phyloP scores from a whole-genome alignment of 2,329 filamentous ascomycete species.

The Sphaerulina vaccinii region DNA sequence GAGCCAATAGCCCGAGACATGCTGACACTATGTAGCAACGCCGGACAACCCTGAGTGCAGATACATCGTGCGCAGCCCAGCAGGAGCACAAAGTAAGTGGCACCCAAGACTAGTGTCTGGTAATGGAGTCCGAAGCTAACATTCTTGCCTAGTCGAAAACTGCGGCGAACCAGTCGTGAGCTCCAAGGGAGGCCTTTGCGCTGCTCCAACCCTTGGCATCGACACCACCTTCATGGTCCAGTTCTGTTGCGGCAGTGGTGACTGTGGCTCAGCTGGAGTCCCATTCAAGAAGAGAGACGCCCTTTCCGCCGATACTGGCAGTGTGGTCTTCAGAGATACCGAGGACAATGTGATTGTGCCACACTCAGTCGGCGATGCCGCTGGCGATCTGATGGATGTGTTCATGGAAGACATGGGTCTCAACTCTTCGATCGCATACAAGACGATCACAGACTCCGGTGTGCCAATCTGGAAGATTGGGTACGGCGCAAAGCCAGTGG shows the following conservation, averaged over 20 bases:
- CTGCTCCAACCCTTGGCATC: background rate
- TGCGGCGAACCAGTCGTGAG: background rate
- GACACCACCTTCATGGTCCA: constrained; percentile 3
- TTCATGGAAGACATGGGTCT: constrained; percentile 9
- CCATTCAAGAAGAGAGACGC: no score
- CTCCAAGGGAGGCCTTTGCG: background rate
- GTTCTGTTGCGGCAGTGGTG: constrained; percentile 5
- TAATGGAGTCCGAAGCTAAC: background rate
- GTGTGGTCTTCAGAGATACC: background rate
- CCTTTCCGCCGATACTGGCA: background rate
- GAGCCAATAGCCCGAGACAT: background rate
- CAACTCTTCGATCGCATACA: background rate
- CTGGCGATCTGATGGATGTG: constrained; percentile 1
- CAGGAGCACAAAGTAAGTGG: background rate
- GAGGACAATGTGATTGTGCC: background rate
- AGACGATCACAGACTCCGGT: background rate
- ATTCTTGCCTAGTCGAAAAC: background rate
- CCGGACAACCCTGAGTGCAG: background rate
- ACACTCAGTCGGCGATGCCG: background rate
- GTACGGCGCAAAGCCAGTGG: background rate
- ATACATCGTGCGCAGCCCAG: background rate
- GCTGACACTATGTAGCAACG: background rate
- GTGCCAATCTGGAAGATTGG: background rate
- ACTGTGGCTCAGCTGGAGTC: constrained; percentile 1
- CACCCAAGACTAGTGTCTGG: no score